Conservation (phyloP, 306 rosid genomes). For the Vigna nakashimae region DNA sequence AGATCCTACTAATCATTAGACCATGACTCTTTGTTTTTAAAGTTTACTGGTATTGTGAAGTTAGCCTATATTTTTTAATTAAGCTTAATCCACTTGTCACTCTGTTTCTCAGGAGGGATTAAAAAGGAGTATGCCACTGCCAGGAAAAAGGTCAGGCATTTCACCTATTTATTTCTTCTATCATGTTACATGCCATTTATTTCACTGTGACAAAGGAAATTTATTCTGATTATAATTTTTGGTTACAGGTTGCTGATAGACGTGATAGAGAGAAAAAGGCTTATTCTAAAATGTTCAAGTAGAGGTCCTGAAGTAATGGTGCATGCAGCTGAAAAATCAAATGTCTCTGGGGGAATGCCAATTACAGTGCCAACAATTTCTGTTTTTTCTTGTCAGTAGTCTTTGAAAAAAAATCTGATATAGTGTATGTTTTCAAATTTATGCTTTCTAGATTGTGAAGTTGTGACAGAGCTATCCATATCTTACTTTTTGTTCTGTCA, state of each 20-base stretch:
- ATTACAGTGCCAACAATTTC: slow-evolving; percentile 42
- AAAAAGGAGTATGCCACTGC: slow-evolving; percentile 80
- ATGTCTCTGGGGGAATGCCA: slow-evolving; percentile 28
- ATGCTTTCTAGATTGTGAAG: slow-evolving; percentile 13
- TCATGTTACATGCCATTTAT: slow-evolving; percentile 7
- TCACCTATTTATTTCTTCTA: slow-evolving; percentile 8
- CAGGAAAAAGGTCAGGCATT: slow-evolving; percentile 69
- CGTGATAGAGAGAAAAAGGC: slow-evolving; percentile 80
- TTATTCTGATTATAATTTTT: slow-evolving; percentile 16
- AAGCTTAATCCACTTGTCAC: slow-evolving; percentile 10
- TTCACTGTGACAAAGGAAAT: background rate
- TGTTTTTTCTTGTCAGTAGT: slow-evolving; percentile 35
- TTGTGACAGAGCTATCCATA: slow-evolving; percentile 26
- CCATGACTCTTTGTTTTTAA: slow-evolving; percentile 25
- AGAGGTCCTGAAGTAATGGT: slow-evolving; percentile 42
- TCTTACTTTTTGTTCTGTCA: slow-evolving; percentile 31
- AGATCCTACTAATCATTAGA: slow-evolving; percentile 20
- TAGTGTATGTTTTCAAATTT: slow-evolving; percentile 37
- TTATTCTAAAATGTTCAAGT: slow-evolving; percentile 79
- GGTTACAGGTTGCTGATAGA: slow-evolving; percentile 73
- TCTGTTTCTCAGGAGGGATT: slow-evolving; percentile 72
- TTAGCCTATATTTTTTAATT: slow-evolving; percentile 20
- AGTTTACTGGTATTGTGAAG: background rate
- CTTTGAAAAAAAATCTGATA: slow-evolving; percentile 40
- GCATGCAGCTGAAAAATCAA: slow-evolving; percentile 31